phyloP scores from a whole-genome alignment of 2,329 filamentous ascomycete genomes.

The Metarhizium sp. region DNA sequence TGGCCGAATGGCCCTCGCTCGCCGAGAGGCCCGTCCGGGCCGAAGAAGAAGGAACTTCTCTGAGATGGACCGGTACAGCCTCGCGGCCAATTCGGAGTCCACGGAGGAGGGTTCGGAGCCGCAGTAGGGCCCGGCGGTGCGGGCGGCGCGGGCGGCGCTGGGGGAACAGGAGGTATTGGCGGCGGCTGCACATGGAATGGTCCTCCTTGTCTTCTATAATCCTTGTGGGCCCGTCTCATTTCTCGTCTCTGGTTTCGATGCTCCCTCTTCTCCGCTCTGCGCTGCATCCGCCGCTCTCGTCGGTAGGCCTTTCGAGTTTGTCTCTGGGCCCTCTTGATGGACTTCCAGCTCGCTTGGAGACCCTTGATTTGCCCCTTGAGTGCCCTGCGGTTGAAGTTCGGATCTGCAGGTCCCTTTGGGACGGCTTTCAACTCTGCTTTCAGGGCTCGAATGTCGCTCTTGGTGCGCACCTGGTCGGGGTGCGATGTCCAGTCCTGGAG shows the following conservation, averaged over 20 bases:
- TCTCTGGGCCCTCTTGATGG: conserved; percentile 19
- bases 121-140: conserved; percentile 4
- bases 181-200: neutral
- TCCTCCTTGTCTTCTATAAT: conserved; percentile 15
- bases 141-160: neutral
- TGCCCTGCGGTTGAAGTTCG: conserved; percentile 17
- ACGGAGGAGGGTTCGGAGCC: neutral
- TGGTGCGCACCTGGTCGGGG: conserved; percentile 40
- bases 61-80: neutral
- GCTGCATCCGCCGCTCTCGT: conserved; percentile 17
- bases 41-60: neutral
- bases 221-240: conserved; percentile 18
- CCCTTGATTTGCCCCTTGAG: conserved; percentile 35
- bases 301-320: conserved; percentile 21
- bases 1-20: neutral
- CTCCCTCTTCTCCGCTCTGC: conserved; percentile 24
- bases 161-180: conserved; percentile 4
- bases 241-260: conserved; percentile 21
- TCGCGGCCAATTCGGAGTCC: neutral
- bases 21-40: neutral
- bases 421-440: conserved; percentile 33
- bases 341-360: conserved; percentile 34
- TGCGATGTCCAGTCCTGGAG: conserved; percentile 39
- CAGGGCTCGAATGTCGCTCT: conserved; percentile 30
- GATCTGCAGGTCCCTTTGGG: neutral